Base-by-base conservation (phyloP, 148 eudicot genomes). In the Rheum nobile region DNA sequence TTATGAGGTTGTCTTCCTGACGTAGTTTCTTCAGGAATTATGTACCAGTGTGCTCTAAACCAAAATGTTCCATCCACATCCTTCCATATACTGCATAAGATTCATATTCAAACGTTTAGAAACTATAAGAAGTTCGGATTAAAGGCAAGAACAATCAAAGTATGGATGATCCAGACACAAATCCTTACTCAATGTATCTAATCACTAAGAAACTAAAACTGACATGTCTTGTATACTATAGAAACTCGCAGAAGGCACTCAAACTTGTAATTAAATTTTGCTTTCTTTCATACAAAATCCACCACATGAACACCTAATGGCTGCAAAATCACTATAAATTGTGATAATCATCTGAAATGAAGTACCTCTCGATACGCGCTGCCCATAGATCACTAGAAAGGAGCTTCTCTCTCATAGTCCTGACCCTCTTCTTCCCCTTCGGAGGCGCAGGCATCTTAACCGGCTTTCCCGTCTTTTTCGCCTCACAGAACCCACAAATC, bases 341-440 rank as follows among this genome's bases (percentile, higher is more conserved):
- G 67, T 29, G 17, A 46, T 61, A 7, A 32, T 21, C 70, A 32
- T 29, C 70, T 65, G 22, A 65, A 4, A 65, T 34, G 17, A 65
- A 29, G 41, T 77, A 96, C 99, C 99, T 90, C 43, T 90, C 89
- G 57, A 96, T 87, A n/a, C 79, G 83, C 32, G 88, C 95, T 11
- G 99, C 99, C 97, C 97, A 96, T 82, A 92, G 81, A 82, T 96
- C 94, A 26, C 99, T 89, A 0, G 94, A 85, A 65, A 96, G 90
- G 61, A 96, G 88, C 88, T 86, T 96, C 82, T 96, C 97, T 68
- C 85, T 86, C 10, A 86, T 83, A 71, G 97, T 92, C 82, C 99
- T 83, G 32, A 77, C 86, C 85, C 84, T 72, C 74, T 84, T 95
- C 90, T 88, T 95, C 69, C 99, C 97, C 76, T 77, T 76, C 0